Evolutionary conservation across 2,329 filamentous ascomycete genomes (phyloP), one percentile per base, ranked within the genome.

Genomic region (Phialemoniopsis sp.): DNA sequence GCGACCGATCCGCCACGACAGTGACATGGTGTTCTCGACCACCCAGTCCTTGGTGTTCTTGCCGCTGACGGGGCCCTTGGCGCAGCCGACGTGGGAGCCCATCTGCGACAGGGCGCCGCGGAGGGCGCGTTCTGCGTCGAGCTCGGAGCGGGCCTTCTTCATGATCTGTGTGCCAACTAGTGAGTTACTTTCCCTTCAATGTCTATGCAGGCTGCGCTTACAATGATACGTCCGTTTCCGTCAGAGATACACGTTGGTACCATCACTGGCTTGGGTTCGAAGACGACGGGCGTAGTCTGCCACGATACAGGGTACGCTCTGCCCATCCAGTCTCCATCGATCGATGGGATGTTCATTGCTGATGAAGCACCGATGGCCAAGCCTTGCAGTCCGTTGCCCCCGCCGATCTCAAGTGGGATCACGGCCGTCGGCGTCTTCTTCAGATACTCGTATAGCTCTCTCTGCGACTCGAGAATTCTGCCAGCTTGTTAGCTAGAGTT

Each of bases 401-500:
- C 81, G n/a, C 82, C 82, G 39, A 85, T 81, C 49, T 85, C 81
- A 10, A 83, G 56, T 2, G 76, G 70, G 44, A 85, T 76, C 44
- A 83, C 73, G 29, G 77, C 74, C 15, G 78, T 73, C 16, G 75
- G 68, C 2, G 55, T 52, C 13, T 57, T 53, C 29, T 65, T 59
- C 35, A 71, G 62, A 19, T 72, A 68, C 35, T 72, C 69, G 55
- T 73, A 78, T 10, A 83, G 60, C 49, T 76, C 75, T 2, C 50
- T 47, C 42, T 75, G 72, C 3, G 72, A 63, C 36, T 76, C 57
- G 31, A 70, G 59, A 49, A 76, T 67, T 10, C 21, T 26, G 21
- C 21, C 21, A 10, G 21, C 10, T 6, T 6, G 21, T 26, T 10
- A 26, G 21, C 21, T 26, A 6, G 21, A 6, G 21, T 10, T n/a